A percentile compares a stretch with the other conserved stretches of the same genome.
Evolutionary conservation across 129 eudicot genomes (phyloP).

Genomic region (Flaveria ramosissima): DNA sequence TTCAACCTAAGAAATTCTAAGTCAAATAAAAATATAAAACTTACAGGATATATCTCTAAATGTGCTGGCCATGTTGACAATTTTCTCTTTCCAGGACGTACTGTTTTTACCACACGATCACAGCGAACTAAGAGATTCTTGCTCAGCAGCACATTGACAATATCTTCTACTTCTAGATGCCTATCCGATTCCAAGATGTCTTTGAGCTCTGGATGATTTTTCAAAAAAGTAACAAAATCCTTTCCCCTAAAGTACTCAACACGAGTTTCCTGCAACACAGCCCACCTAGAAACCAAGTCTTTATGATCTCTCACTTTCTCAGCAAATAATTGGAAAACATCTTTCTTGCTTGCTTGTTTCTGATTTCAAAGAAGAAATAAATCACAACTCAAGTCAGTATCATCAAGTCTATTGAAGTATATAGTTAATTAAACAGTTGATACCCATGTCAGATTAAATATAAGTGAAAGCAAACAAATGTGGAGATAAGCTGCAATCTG

Average conservation of each 20-base stretch:
- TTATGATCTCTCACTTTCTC: constrained; percentile 97
- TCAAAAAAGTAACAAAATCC: constrained; percentile 85
- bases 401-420: background rate
- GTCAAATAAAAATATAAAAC: constrained; percentile 24
- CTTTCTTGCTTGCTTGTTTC: constrained; percentile 89
- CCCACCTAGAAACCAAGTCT: constrained; percentile 96
- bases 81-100: constrained; percentile 95
- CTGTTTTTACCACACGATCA: constrained; percentile 97
- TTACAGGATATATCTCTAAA: constrained; percentile 84
- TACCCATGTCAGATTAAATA: constrained; percentile 12
- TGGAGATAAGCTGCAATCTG: constrained; percentile 12
- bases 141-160: constrained; percentile 69
- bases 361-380: constrained; percentile 35
- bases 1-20: too few species aligned
- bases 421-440: background rate
- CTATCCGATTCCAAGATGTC: constrained; percentile 82
- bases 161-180: constrained; percentile 79
- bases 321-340: constrained; percentile 85
- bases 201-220: constrained; percentile 80
- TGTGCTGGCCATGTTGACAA: constrained; percentile 99
- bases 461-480: constrained; percentile 10
- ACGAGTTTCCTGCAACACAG: constrained; percentile 95
- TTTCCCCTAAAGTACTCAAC: constrained; percentile 98
- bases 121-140: constrained; percentile 91
- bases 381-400: background rate